A percentile compares a stretch with the other conserved stretches of the same genome.
phyloP scores from a whole-genome alignment of 2,329 filamentous ascomycete species.

The Metarhizium anisopliae region DNA sequence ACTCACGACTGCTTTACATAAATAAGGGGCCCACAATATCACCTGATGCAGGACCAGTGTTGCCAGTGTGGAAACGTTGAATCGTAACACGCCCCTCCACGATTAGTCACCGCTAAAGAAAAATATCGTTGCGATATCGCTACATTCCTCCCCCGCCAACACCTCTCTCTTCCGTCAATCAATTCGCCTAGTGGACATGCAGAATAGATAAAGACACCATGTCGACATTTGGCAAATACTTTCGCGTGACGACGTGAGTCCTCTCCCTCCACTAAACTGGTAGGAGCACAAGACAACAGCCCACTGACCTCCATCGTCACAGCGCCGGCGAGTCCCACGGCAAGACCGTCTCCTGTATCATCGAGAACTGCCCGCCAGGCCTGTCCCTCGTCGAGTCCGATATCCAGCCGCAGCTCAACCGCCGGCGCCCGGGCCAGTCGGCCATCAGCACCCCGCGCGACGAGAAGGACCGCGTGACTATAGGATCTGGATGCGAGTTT shows the following conservation, averaged over 20 bases:
- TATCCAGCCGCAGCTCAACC: slow-evolving; percentile 91
- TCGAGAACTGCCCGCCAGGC: slow-evolving; percentile 85
- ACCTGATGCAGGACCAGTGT: not conserved
- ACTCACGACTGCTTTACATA: too few species aligned
- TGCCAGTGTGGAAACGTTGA: too few species aligned
- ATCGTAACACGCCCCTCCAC: not conserved
- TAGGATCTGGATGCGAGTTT: slow-evolving; percentile 87
- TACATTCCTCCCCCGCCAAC: slow-evolving; percentile 5
- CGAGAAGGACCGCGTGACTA: slow-evolving; percentile 85
- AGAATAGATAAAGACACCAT: slow-evolving; percentile 36
- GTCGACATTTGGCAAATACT: slow-evolving; percentile 81
- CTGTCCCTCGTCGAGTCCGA: slow-evolving; percentile 77
- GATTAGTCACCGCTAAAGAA: slow-evolving; percentile 6
- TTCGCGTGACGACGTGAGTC: slow-evolving; percentile 72
- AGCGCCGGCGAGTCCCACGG: slow-evolving; percentile 66
- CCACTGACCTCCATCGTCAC: slow-evolving; percentile 2
- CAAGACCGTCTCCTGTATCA: slow-evolving; percentile 85
- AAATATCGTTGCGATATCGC: slow-evolving; percentile 5
- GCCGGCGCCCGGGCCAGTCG: slow-evolving; percentile 81
- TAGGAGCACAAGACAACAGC: not conserved
- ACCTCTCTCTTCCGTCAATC: slow-evolving; percentile 4
- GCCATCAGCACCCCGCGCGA: slow-evolving; percentile 85
- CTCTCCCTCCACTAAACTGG: slow-evolving; percentile 8
- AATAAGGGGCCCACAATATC: not conserved
- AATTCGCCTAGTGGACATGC: slow-evolving; percentile 7